Evolutionary conservation across 163 green algal species (phyloP).

Genomic region (Trebouxiophyceae sp.): DNA sequence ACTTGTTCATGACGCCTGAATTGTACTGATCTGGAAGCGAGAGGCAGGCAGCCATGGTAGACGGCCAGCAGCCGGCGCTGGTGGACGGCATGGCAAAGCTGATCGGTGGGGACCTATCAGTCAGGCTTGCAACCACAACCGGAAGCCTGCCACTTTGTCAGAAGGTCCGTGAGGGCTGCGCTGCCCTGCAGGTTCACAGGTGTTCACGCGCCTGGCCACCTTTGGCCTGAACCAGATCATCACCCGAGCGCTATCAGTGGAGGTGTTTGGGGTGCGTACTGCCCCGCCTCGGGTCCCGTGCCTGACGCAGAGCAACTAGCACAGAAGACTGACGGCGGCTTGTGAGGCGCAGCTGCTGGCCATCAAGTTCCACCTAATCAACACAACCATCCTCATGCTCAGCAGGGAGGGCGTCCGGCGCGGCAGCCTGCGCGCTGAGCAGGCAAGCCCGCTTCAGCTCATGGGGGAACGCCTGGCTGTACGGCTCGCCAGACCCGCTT

Average conservation of each 20-base stretch:
- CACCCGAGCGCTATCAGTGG: slow-evolving; percentile 53
- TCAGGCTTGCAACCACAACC: no score
- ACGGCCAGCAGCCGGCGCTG: no score
- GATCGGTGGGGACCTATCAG: no score
- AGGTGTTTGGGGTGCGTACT: slow-evolving; percentile 64
- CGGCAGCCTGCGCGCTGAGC: slow-evolving; percentile 52
- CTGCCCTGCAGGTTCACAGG: slow-evolving; percentile 55
- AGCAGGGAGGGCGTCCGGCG: slow-evolving; percentile 78
- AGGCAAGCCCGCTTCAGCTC: slow-evolving; percentile 1
- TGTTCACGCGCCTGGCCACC: slow-evolving; percentile 58
- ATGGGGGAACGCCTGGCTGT: no score
- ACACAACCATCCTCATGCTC: slow-evolving; percentile 79
- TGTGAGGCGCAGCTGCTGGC: slow-evolving; percentile 65
- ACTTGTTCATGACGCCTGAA: no score
- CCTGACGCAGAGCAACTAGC: no score
- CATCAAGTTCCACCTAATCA: slow-evolving; percentile 89
- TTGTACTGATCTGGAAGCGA: no score
- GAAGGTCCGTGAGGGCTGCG: no score
- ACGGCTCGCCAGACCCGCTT: no score
- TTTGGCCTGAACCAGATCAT: slow-evolving; percentile 75
- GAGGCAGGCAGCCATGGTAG: no score
- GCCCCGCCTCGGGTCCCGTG: slow-evolving; percentile 34
- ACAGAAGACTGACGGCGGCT: slow-evolving; percentile 65
- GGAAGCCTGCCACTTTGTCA: no score
- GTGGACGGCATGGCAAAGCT: no score